A percentile compares a stretch with the other conserved stretches of the same genome.
These are phyloP conservation scores for Biscogniauxia marginata DNA, from an alignment of 2,329 filamentous ascomycete species.

Conservation along the genomic window DNA sequence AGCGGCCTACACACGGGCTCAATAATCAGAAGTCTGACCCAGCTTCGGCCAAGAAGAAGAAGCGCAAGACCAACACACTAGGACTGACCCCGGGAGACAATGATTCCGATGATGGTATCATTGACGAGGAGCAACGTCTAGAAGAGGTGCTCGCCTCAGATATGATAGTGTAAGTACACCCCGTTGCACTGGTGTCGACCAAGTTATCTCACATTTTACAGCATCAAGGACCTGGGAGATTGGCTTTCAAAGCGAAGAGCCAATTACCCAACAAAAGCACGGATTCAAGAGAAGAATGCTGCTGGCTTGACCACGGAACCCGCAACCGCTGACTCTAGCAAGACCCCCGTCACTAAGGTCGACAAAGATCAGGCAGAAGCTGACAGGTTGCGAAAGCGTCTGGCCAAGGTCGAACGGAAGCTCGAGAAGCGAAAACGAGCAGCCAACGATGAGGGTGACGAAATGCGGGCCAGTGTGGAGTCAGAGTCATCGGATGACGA, in stretches of 20 bases:
- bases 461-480: conserved; percentile 49
- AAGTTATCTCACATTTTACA: conserved; percentile 27
- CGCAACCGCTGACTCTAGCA: conserved; percentile 59
- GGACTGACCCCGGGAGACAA: conserved; percentile 68
- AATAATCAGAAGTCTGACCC: conserved; percentile 53
- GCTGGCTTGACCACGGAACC: conserved; percentile 51
- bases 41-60: conserved; percentile 62
- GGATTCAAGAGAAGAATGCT: conserved; percentile 62
- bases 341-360: conserved; percentile 47
- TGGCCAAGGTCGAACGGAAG: conserved; percentile 69
- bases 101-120: conserved; percentile 64
- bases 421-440: conserved; percentile 66
- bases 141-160: conserved; percentile 55
- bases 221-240: conserved; percentile 67
- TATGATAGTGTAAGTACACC: conserved; percentile 51
- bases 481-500: conserved; percentile 44
- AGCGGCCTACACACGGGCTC: conserved; percentile 31
- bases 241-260: conserved; percentile 81
- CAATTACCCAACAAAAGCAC: conserved; percentile 75
- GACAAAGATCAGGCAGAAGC: conserved; percentile 46
- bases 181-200: conserved; percentile 3
- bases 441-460: conserved; percentile 65
- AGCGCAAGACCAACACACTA: conserved; percentile 68
- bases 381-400: conserved; percentile 61
- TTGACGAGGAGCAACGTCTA: conserved; percentile 66